Evolutionary conservation across 148 eudicot species (phyloP), one percentile per base, ranked within the genome.

Genomic region (Vaccinium corymbosum): DNA sequence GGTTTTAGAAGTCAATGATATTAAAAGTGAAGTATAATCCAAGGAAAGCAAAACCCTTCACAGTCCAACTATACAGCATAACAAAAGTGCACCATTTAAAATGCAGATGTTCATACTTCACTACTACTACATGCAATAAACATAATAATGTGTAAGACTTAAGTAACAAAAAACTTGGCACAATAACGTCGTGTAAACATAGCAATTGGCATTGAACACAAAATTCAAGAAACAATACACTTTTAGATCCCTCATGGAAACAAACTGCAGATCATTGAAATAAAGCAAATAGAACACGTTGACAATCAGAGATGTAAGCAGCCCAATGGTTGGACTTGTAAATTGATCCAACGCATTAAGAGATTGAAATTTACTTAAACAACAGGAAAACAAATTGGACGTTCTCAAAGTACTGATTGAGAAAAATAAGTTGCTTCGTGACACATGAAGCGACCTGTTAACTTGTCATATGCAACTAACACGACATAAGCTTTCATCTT

Each of bases 401-500:
- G 49, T 51, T 81, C 61, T 25, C 61, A 15, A 15, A 27, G 52
- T 42, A 84, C 89, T 27, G 42, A 27, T 27, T 13, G 42, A 22
- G 16, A 27, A 68, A 27, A 68, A 29, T 27, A 27, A 68, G 73
- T 68, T 68, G 73, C 17, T 9, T 62, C 68, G 7, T 62, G 68
- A n/a, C 27, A 8, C 68, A 62, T n/a, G 10, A 62, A 62, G 25
- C 12, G 4, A 62, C 27, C 29, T 68, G 73, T 68, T 64, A 64
- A 64, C 22, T 68, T 27, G 38, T 66, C 13, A 15, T 68, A 29
- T 27, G 73, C 17, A 68, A 68, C 81, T 81, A 75, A 57, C 57
- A 38, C 64, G 0, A 68, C 10, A 80, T 10, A 82, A 80, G 42
- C 12, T 56, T 15, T 42, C 52, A 49, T 70, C 81, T 88, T 93